These are phyloP conservation scores for Glycine soja DNA, from an alignment of 306 rosid species.

Conservation along the genomic window DNA sequence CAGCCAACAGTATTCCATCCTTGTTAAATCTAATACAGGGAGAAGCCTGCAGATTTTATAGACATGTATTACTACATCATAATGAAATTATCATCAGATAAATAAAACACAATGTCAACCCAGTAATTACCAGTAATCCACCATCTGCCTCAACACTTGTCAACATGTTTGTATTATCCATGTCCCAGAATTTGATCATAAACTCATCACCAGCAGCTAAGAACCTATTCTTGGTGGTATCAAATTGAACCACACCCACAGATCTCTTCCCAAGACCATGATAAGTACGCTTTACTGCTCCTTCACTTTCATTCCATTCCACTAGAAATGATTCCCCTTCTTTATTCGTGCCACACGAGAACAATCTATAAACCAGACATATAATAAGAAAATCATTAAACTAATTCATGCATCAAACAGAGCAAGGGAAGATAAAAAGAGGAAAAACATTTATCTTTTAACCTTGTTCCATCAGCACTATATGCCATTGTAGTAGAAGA, in stretches of 20 bases:
- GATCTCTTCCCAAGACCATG: slow-evolving; percentile 94
- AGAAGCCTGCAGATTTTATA: slow-evolving; percentile 73
- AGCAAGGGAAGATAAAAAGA: slow-evolving; percentile 20
- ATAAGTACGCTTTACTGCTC: slow-evolving; percentile 91
- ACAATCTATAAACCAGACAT: slow-evolving; percentile 65
- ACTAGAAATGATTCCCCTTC: slow-evolving; percentile 97
- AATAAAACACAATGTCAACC: slow-evolving; percentile 18
- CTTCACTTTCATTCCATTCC: slow-evolving; percentile 99
- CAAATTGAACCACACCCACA: slow-evolving; percentile 91
- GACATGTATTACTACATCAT: slow-evolving; percentile 44
- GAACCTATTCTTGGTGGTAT: slow-evolving; percentile 94
- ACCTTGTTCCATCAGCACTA: slow-evolving; percentile 98
- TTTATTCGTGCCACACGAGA: slow-evolving; percentile 97
- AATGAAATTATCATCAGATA: slow-evolving; percentile 31
- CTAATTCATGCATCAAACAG: slow-evolving; percentile 29
- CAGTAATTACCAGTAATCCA: slow-evolving; percentile 77
- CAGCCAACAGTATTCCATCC: slow-evolving; percentile 91
- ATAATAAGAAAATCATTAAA: slow-evolving; percentile 38
- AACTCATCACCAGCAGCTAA: slow-evolving; percentile 95
- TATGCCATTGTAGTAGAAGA: slow-evolving; percentile 94
- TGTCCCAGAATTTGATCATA: slow-evolving; percentile 94
- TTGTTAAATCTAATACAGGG: slow-evolving; percentile 94
- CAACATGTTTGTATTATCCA: slow-evolving; percentile 76
- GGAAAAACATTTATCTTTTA: slow-evolving; percentile 34
- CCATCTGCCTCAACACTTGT: slow-evolving; percentile 83